phyloP scores from a whole-genome alignment of 495 filamentous ascomycete genomes.

The Penicillium goetzii region DNA sequence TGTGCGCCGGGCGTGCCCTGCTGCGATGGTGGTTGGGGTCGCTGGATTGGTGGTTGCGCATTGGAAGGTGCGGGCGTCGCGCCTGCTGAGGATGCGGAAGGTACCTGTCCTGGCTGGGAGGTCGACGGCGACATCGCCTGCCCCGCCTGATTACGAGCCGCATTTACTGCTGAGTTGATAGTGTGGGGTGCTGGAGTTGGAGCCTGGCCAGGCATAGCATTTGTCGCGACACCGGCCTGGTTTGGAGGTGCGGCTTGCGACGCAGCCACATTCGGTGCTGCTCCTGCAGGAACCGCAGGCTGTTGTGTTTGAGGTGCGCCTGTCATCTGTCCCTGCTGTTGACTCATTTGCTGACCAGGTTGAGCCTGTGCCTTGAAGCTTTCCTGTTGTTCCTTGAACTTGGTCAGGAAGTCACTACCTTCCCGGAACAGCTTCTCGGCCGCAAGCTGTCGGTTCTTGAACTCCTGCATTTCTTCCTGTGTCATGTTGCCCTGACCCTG shows the following conservation, averaged over 20 bases:
- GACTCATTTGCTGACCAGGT: conserved; percentile 44
- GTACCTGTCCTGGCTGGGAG: conserved; percentile 43
- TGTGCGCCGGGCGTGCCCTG: conserved; percentile 47
- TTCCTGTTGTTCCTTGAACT: conserved; percentile 55
- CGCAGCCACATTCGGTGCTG: conserved; percentile 22
- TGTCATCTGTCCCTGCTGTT: conserved; percentile 23
- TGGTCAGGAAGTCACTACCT: conserved; percentile 49
- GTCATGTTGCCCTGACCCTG: conserved; percentile 44
- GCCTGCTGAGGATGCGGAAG: conserved; percentile 48
- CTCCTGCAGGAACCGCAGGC: conserved; percentile 18
- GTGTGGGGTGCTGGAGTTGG: conserved; percentile 54
- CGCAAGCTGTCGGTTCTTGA: conserved; percentile 47
- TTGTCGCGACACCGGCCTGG: conserved; percentile 30
- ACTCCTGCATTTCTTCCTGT: conserved; percentile 48
- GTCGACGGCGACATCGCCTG: conserved; percentile 46
- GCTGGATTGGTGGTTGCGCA: conserved; percentile 53
- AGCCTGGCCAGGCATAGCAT: conserved; percentile 40
- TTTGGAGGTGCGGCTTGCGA: conserved; percentile 27
- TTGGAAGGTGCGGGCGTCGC: conserved; percentile 42
- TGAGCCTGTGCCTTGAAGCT: conserved; percentile 47
- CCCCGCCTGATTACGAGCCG: conserved; percentile 52
- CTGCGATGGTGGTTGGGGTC: conserved; percentile 43
- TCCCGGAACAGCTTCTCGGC: conserved; percentile 53
- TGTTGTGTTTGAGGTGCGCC: conserved; percentile 20
- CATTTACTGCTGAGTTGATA: conserved; percentile 57